A percentile compares a stretch with the other conserved stretches of the same genome.
phyloP scores from a whole-genome alignment of 306 rosid genomes.

The Medicago lupulina region DNA sequence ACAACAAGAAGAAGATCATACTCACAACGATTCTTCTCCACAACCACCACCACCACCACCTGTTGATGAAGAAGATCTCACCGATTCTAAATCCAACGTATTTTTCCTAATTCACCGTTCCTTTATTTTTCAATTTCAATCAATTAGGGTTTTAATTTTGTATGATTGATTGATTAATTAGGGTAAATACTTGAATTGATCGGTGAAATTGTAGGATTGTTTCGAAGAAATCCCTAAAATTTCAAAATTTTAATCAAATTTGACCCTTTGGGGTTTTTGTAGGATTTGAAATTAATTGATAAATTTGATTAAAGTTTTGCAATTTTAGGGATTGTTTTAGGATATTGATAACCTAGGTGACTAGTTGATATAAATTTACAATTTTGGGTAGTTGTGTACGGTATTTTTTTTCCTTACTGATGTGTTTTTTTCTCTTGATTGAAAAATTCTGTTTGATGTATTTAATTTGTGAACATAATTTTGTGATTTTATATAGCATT shows the following conservation, averaged over 20 bases:
- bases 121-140: neutral
- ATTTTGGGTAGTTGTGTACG: neutral
- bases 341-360: no score
- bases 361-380: no score
- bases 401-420: neutral
- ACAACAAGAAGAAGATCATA: conserved; percentile 64
- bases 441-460: neutral
- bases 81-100: conserved; percentile 82
- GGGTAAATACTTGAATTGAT: no score
- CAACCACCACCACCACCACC: conserved; percentile 56
- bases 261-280: no score
- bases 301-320: no score
- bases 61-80: conserved; percentile 60
- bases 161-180: no score
- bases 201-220: no score
- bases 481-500: neutral
- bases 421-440: neutral
- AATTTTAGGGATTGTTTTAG: no score
- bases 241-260: no score
- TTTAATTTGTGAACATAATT: neutral
- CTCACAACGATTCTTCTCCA: conserved; percentile 65
- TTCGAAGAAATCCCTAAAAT: no score
- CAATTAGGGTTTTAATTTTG: conserved; percentile 21
- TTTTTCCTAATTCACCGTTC: neutral
- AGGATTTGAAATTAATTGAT: no score